Conservation (phyloP, 2,329 filamentous ascomycete genomes). For the Rachicladosporium sp. region DNA sequence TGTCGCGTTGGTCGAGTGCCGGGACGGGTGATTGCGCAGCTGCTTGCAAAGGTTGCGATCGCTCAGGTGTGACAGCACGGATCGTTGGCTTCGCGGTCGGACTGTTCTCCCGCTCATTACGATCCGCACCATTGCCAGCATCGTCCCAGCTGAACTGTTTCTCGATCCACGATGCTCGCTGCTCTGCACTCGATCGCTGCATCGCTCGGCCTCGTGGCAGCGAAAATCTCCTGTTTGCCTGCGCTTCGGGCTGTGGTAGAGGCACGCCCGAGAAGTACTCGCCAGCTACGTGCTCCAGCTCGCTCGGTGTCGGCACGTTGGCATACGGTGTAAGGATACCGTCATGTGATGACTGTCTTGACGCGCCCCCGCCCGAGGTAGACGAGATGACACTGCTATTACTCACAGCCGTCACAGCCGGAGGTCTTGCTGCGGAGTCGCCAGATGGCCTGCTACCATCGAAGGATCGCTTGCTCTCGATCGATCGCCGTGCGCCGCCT, state of each 20-base stretch:
- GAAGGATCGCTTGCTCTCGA: conserved; percentile 12
- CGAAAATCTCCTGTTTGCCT: conserved; percentile 19
- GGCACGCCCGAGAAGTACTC: conserved; percentile 1
- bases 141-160: conserved; percentile 51
- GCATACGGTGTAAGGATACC: conserved; percentile 7
- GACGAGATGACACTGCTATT: conserved; percentile 14
- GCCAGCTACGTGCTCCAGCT: conserved; percentile 5
- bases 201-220: conserved; percentile 72
- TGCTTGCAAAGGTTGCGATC: too few relatives aligned
- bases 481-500: conserved; percentile 21
- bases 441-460: conserved; percentile 12
- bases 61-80: too few relatives aligned
- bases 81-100: neutral
- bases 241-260: neutral
- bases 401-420: conserved; percentile 16
- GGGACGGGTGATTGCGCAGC: too few relatives aligned
- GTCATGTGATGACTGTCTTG: conserved; percentile 29
- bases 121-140: neutral
- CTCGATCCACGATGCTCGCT: conserved; percentile 37
- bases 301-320: conserved; percentile 7
- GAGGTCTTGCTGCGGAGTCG: conserved; percentile 7
- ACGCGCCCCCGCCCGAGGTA: conserved; percentile 9
- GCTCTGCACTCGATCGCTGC: conserved; percentile 53
- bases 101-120: too few relatives aligned
- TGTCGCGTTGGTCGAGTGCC: neutral